Base-by-base conservation (phyloP, 331 rosid species). In the Rosa hybrid region DNA sequence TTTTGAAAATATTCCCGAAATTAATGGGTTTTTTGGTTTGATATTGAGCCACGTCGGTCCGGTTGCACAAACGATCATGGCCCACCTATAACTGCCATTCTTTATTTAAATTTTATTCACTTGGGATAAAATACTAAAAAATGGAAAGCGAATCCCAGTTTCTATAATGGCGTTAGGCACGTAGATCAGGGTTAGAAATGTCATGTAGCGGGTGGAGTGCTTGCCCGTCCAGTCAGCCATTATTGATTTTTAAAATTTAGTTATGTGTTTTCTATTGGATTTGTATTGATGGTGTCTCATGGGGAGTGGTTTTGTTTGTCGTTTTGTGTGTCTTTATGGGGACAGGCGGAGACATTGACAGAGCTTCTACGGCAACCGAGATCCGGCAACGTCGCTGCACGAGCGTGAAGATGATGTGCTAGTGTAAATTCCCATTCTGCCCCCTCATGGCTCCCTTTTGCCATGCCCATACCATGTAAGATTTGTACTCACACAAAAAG, bases 361-460 rank as follows among this genome's bases (percentile, higher is more conserved):
- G 94, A 92, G 85, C 92, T 94, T 85, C 89, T 94, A 81, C 96
- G 97, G 87, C 97, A 86, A 89, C 96, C 97, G 62, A 94, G 98
- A 90, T 81, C 98, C 93, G 88, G 87, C 93, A 78, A 83, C 76
- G 77, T 42, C 88, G 93, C 87, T 78, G 83, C 81, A 75, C 82
- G 82, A 82, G 63, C 87, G 8, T 85, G 85, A 51, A 46, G 83
- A 81, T 48, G 83, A 82, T 53, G 82, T 83, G 84, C 83, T 86
- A 21, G 82, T 77, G 39, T 89, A 71, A 86, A 59, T 87, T 75
- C 21, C 83, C 62, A 76, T 75, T 17, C 44, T 62, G 42, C 51
- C 50, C 51, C 60, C 12, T n/a, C 71, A 27, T 72, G 56, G 49
- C 27, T 57, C 71, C 68, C 65, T 41, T 68, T 42, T 63, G 42